Conservation (phyloP, 176 grass and related monocot species). For the Aegilops tauschii region DNA sequence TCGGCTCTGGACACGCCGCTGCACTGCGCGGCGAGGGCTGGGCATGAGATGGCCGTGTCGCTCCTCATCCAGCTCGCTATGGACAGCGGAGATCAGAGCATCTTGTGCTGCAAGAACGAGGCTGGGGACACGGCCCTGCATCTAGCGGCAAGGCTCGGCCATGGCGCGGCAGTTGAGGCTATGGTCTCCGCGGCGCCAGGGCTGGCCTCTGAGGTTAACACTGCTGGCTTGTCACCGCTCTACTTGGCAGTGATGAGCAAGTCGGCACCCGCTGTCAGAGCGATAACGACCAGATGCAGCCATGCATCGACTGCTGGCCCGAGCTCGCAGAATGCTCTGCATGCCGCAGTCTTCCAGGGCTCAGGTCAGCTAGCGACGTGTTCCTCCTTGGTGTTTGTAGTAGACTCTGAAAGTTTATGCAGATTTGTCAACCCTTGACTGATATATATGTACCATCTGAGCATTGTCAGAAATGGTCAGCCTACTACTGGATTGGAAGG, state of each 20-base stretch:
- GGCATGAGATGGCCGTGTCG: not conserved
- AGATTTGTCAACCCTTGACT: not conserved
- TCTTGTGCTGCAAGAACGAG: not conserved
- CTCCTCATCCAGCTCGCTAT: not conserved
- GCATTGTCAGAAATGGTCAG: slow-evolving; percentile 1
- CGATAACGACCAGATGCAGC: not conserved
- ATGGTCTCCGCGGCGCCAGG: not conserved
- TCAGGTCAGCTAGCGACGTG: not conserved
- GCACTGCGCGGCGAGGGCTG: slow-evolving; percentile 23
- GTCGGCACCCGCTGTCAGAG: not conserved
- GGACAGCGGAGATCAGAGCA: not conserved
- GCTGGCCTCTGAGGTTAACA: not conserved
- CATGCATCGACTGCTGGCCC: not conserved
- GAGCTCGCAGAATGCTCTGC: slow-evolving; percentile 15
- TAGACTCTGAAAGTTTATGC: not conserved
- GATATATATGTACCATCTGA: not conserved
- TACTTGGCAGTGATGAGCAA: slow-evolving; percentile 22
- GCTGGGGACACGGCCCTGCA: slow-evolving; percentile 8
- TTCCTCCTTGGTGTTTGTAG: not conserved
- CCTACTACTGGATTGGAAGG: not conserved
- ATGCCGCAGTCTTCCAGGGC: slow-evolving; percentile 20
- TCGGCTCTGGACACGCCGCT: slow-evolving; percentile 21
- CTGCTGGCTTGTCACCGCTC: not conserved
- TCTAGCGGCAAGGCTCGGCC: not conserved
- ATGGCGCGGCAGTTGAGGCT: not conserved